A percentile compares a stretch with the other conserved stretches of the same genome.
phyloP scores from a whole-genome alignment of 495 filamentous ascomycete species.

The Aspergillus sclerotiicarbonarius region DNA sequence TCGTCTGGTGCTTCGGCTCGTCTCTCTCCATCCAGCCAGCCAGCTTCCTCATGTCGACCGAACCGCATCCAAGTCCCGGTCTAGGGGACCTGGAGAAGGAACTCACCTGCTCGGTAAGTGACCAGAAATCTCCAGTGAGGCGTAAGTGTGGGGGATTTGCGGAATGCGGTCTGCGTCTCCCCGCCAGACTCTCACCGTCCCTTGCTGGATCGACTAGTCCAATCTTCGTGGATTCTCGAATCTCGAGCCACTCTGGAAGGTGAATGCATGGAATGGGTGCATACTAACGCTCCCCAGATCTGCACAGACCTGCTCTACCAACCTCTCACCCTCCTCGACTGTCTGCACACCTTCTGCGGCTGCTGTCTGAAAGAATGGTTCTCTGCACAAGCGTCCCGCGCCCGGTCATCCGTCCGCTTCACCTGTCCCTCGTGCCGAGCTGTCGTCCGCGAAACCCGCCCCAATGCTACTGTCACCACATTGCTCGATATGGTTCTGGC shows the following conservation, averaged over 20 bases:
- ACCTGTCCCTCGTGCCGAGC: slow-evolving; percentile 95
- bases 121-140: background rate
- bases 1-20: background rate
- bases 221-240: background rate
- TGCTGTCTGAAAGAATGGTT: slow-evolving; percentile 97
- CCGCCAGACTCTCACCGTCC: background rate
- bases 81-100: slow-evolving; percentile 75
- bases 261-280: no score
- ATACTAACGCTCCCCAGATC: slow-evolving; percentile 57
- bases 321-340: slow-evolving; percentile 93
- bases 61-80: slow-evolving; percentile 26
- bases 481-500: slow-evolving; percentile 50
- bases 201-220: background rate
- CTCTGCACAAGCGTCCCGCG: slow-evolving; percentile 52
- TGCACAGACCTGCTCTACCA: slow-evolving; percentile 96
- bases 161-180: background rate
- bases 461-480: slow-evolving; percentile 58
- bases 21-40: background rate
- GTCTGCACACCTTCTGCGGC: slow-evolving; percentile 95
- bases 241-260: background rate
- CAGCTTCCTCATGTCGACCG: slow-evolving; percentile 19
- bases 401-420: slow-evolving; percentile 51
- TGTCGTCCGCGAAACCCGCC: slow-evolving; percentile 72
- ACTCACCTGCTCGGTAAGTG: slow-evolving; percentile 84
- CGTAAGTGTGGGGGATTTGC: slow-evolving; percentile 2